Evolutionary conservation across 176 grass and related monocot species (phyloP).

Genomic region (Areca catechu): DNA sequence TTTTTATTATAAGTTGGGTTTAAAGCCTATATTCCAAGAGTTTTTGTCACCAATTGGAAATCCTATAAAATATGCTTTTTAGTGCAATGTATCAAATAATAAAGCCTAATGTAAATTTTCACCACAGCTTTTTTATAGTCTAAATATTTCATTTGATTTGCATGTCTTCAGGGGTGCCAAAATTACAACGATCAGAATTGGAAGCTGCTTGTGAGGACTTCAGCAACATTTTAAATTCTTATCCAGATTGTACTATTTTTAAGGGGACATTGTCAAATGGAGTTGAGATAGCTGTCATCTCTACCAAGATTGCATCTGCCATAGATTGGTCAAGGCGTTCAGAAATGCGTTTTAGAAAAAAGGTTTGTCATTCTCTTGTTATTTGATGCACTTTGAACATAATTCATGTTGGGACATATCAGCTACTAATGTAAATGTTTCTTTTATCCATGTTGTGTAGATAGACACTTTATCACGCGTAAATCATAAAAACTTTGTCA

Average conservation of each 20-base stretch:
- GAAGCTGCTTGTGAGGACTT: slow-evolving; percentile 86
- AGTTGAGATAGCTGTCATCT: slow-evolving; percentile 68
- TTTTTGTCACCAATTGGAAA: too few relatives aligned
- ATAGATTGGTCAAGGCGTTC: slow-evolving; percentile 70
- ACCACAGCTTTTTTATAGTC: not conserved
- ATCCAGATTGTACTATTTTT: slow-evolving; percentile 59
- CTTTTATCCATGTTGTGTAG: slow-evolving; percentile 9
- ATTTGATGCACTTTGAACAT: slow-evolving; percentile 7
- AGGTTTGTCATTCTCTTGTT: slow-evolving; percentile 40
- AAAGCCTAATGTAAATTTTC: too few relatives aligned
- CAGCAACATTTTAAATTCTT: slow-evolving; percentile 80
- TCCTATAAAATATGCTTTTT: too few relatives aligned
- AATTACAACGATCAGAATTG: slow-evolving; percentile 63
- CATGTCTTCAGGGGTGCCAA: slow-evolving; percentile 48
- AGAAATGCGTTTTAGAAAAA: slow-evolving; percentile 63
- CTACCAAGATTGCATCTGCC: slow-evolving; percentile 43
- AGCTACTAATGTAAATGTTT: too few relatives aligned
- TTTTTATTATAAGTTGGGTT: too few relatives aligned
- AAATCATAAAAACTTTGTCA: slow-evolving; percentile 93
- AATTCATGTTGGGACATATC: too few relatives aligned
- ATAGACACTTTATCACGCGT: slow-evolving; percentile 71
- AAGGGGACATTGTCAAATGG: slow-evolving; percentile 84
- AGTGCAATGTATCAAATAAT: too few relatives aligned
- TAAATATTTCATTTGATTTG: not conserved
- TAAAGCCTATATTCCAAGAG: too few relatives aligned